Base-by-base conservation (phyloP, 2,329 filamentous ascomycete genomes). In the Penicillium thymicola region DNA sequence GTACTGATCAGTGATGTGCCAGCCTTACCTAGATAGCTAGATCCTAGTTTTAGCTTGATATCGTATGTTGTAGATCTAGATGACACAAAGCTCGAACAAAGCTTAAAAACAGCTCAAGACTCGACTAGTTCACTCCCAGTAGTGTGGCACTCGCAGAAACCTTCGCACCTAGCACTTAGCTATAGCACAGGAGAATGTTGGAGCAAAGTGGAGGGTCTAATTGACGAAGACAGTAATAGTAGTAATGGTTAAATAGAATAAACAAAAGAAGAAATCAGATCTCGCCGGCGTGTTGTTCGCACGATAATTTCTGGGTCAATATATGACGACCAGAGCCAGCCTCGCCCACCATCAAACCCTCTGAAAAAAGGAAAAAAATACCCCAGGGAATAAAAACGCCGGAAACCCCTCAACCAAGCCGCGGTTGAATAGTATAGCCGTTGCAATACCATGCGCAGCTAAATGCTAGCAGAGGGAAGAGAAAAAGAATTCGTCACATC, bases 401-500 rank as follows among this genome's bases (percentile, higher is more conserved):
- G 59, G 58, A 68, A 73, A 74, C 72, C 72, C 71, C 71, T 71
- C 70, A 67, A 68, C 72, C 69, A 67, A 70, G 61, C 69, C 67
- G 65, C 56, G 59, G 67, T 65, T 69, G 66, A 62, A 66, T 55
- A 63, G 62, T 61, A 69, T 46, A 69, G 60, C 57, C 60, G 52
- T 65, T 60, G 65, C 61, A 67, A 64, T 55, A 63, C 63, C 59
- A 55, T 59, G 59, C 62, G 63, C 68, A 68, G 67, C 67, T 59
- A 65, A 63, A 68, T 69, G 70, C 63, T 67, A 62, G 68, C 61
- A 70, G 66, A 68, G 66, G 66, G 66, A 64, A 71, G 62, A 71
- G 58, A 70, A 70, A 54, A 57, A 65, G 58, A 66, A 61, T 56
- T 62, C 55, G 57, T 66, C 64, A 65, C 62, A 62, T 93, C 91